Conservation (phyloP, 257 asterid species). For the Ilex asprella region DNA sequence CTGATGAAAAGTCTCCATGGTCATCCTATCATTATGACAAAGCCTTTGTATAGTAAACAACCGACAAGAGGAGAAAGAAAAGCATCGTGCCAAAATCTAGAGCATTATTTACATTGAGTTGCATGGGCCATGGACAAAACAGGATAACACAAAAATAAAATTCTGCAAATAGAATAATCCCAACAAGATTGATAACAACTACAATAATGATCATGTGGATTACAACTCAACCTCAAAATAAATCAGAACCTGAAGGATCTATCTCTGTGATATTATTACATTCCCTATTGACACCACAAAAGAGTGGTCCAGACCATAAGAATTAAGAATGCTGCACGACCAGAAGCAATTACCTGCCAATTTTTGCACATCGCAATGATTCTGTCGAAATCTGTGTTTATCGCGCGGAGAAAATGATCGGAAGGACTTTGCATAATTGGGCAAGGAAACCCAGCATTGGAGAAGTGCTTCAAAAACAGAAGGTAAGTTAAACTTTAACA, state of each 20-base stretch:
- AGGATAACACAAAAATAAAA: conserved; percentile 8
- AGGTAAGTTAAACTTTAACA: conserved; percentile 11
- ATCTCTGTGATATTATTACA: neutral
- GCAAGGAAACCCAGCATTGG: conserved; percentile 99
- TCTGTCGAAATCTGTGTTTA: conserved; percentile 93
- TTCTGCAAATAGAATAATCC: conserved; percentile 7
- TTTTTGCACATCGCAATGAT: conserved; percentile 98
- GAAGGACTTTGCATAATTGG: conserved; percentile 99
- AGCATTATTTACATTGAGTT: neutral
- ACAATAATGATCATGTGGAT: too few relatives aligned
- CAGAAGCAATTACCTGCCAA: conserved; percentile 74
- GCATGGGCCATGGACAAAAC: conserved; percentile 2
- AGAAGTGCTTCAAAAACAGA: conserved; percentile 70
- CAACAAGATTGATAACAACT: neutral
- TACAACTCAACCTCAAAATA: too few relatives aligned
- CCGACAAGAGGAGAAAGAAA: conserved; percentile 3
- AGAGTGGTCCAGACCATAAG: conserved; percentile 11
- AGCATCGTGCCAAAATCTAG: neutral
- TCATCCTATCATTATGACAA: conserved; percentile 59
- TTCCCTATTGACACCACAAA: neutral
- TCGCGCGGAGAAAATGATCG: conserved; percentile 97
- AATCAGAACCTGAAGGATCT: too few relatives aligned
- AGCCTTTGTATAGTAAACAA: too few relatives aligned
- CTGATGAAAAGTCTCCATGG: conserved; percentile 86
- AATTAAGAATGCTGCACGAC: neutral